phyloP scores from a whole-genome alignment of 257 asterid species.

The Ligustrum vulgare region DNA sequence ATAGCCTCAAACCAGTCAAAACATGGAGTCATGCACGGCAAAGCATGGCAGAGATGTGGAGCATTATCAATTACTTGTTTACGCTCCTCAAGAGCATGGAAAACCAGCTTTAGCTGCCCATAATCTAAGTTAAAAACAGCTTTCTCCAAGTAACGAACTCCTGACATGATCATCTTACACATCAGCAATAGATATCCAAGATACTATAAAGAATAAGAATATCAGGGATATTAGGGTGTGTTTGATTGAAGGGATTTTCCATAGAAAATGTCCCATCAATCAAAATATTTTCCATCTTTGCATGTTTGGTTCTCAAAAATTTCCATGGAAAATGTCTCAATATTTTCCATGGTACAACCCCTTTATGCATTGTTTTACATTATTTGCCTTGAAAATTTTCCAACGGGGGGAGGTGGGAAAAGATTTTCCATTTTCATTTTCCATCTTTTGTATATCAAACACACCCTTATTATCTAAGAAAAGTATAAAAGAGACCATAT shows the following conservation, averaged over 20 bases:
- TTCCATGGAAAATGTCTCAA: no score
- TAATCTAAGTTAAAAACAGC: constrained; percentile 91
- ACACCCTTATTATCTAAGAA: not conserved
- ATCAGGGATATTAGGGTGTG: not conserved
- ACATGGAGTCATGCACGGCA: constrained; percentile 99
- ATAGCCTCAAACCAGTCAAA: constrained; percentile 89
- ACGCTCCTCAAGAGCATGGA: constrained; percentile 94
- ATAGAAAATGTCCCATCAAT: no score
- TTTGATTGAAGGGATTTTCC: no score
- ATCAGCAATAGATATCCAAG: not conserved
- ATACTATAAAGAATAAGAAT: not conserved
- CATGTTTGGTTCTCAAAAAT: no score
- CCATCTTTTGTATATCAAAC: no score
- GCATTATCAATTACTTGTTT: constrained; percentile 92
- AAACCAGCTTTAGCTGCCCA: constrained; percentile 90
- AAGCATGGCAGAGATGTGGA: constrained; percentile 90
- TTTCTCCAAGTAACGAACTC: constrained; percentile 98
- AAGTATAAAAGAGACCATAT: not conserved
- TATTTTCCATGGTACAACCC: no score
- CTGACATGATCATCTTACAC: constrained; percentile 41
- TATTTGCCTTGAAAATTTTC: no score
- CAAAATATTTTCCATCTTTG: no score
- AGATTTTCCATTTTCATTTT: no score
- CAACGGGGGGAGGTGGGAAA: no score
- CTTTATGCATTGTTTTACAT: no score